A percentile compares a stretch with the other conserved stretches of the same genome.
phyloP scores from a whole-genome alignment of 352 stramenopile genomes.

The Phytophthora uliginosa region DNA sequence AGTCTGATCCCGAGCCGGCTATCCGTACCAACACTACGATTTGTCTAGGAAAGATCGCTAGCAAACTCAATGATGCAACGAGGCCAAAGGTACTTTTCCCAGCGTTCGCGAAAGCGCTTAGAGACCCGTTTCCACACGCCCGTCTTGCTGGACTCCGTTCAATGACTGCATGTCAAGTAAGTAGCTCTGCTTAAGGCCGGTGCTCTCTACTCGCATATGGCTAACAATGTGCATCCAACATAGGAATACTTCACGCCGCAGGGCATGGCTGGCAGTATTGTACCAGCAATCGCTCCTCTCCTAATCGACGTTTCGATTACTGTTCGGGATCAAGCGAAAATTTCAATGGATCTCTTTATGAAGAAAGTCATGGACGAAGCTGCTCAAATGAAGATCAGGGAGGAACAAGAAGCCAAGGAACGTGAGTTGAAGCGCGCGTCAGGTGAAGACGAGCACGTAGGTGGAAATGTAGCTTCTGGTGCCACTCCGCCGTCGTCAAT shows the following conservation, averaged over 20 bases:
- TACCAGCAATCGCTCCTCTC: conserved; percentile 81
- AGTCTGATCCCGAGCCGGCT: conserved; percentile 91
- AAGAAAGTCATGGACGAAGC: conserved; percentile 84
- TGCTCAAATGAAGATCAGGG: conserved; percentile 82
- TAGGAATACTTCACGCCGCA: conserved; percentile 85
- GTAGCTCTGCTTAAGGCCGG: conserved; percentile 4
- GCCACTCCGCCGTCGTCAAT: conserved; percentile 22
- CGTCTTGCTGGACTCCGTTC: conserved; percentile 88
- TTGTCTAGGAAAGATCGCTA: conserved; percentile 91
- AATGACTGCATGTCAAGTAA: conserved; percentile 83
- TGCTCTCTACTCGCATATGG: conserved; percentile 7
- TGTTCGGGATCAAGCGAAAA: conserved; percentile 80
- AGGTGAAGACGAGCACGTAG: conserved; percentile 36
- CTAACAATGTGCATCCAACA: conserved; percentile 11
- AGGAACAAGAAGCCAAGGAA: conserved; percentile 72
- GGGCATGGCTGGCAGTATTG: conserved; percentile 73
- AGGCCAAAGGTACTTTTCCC: conserved; percentile 91
- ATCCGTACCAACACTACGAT: conserved; percentile 96
- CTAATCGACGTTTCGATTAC: conserved; percentile 85
- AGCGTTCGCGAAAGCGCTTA: conserved; percentile 85
- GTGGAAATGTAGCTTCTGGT: conserved; percentile 12
- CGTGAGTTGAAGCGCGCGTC: conserved; percentile 65
- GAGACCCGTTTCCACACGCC: conserved; percentile 91
- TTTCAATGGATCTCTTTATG: conserved; percentile 85
- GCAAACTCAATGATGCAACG: conserved; percentile 88